Conservation (phyloP, 106 monocot genomes). For the Ottelia alismoides region DNA sequence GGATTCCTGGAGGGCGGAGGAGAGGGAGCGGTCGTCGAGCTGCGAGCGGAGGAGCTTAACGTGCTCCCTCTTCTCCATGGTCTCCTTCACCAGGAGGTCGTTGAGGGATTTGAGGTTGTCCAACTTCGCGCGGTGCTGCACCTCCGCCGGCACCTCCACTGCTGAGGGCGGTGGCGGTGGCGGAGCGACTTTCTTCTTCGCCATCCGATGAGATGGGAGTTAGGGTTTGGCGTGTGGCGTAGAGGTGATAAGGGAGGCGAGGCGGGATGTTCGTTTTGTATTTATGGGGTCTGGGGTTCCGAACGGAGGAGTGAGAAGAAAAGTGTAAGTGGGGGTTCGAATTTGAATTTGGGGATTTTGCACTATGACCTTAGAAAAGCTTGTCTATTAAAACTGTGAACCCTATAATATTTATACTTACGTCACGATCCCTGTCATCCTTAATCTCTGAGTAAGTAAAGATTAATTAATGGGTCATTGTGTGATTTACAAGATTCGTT, state of each 20-base stretch:
- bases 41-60: conserved; percentile 1
- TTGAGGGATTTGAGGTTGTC: conserved; percentile 13
- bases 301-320: too few relatives aligned
- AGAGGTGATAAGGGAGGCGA: not conserved
- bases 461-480: too few relatives aligned
- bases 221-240: not conserved
- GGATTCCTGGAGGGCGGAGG: conserved; percentile 1
- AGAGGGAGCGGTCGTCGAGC: not conserved
- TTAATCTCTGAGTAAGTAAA: too few relatives aligned
- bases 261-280: not conserved
- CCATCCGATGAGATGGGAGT: not conserved
- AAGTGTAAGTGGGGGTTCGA: too few relatives aligned
- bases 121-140: conserved; percentile 1
- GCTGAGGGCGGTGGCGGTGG: not conserved
- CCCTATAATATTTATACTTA: too few relatives aligned
- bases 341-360: too few relatives aligned
- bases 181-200: conserved; percentile 7
- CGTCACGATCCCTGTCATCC: too few relatives aligned
- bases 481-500: too few relatives aligned
- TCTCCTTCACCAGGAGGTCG: conserved; percentile 9
- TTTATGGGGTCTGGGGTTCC: too few relatives aligned
- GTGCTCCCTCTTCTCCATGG: conserved; percentile 8
- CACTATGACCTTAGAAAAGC: too few relatives aligned
- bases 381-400: too few relatives aligned
- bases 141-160: not conserved